These are phyloP conservation scores for Allium fistulosum DNA, from an alignment of 106 monocot species.

Conservation along the genomic window DNA sequence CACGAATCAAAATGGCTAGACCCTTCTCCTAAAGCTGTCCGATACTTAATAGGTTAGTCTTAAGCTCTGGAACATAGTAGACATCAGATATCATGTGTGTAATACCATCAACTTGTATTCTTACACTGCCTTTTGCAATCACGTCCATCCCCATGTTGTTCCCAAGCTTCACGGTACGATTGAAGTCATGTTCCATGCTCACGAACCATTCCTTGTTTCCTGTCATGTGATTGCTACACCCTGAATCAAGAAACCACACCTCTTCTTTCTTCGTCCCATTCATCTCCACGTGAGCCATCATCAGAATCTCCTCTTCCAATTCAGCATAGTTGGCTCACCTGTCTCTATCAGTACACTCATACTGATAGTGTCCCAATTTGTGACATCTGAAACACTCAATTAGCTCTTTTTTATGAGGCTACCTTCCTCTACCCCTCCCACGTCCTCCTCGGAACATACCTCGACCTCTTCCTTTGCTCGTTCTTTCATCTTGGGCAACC, in stretches of 20 bases:
- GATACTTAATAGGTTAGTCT: background rate
- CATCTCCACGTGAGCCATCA: background rate
- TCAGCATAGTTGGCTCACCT: conserved; percentile 1
- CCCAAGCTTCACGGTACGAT: background rate
- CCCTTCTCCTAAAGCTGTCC: conserved; percentile 4
- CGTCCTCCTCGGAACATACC: background rate
- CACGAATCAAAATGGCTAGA: background rate
- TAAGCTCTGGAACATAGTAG: conserved; percentile 7
- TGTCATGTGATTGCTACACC: conserved; percentile 1
- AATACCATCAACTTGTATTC: background rate
- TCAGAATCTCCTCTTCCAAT: background rate
- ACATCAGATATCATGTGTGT: conserved; percentile 2
- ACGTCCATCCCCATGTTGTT: background rate
- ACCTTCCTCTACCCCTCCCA: conserved; percentile 2
- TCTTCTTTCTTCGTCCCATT: background rate
- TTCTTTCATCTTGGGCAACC: background rate
- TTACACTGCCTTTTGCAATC: background rate
- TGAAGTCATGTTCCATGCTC: background rate
- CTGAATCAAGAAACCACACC: conserved; percentile 1
- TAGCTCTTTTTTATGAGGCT: background rate
- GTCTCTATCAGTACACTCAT: background rate
- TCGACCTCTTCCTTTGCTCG: background rate
- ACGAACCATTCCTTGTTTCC: conserved; percentile 5
- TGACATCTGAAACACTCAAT: conserved; percentile 2
- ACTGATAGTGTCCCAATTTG: conserved; percentile 1